Conservation (phyloP, 2,329 filamentous ascomycete species). For the Berkeleyomyces rouxiae region DNA sequence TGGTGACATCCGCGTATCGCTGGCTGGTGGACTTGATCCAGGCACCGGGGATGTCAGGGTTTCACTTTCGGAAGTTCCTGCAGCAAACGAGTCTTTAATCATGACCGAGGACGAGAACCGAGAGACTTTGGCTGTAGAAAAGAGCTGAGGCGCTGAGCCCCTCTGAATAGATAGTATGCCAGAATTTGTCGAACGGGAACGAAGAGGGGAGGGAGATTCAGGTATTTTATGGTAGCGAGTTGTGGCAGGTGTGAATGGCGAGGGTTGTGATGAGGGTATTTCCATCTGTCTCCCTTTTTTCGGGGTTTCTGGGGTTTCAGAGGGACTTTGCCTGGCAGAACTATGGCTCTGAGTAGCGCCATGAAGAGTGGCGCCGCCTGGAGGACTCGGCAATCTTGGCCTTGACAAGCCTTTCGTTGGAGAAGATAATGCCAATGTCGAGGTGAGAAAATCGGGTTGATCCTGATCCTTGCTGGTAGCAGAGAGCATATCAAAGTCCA, state of each 20-base stretch:
- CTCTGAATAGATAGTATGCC: slow-evolving; percentile 13
- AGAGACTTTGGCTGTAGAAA: background rate
- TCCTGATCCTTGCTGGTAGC: slow-evolving; percentile 14
- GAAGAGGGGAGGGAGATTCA: slow-evolving; percentile 27
- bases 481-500: background rate
- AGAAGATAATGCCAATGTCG: background rate
- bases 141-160: background rate
- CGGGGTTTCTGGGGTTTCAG: slow-evolving; percentile 28
- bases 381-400: background rate
- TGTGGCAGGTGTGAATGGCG: slow-evolving; percentile 23
- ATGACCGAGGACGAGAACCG: slow-evolving; percentile 20
- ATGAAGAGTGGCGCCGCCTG: too few relatives aligned
- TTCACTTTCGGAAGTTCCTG: slow-evolving; percentile 2
- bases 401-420: background rate
- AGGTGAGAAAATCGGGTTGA: background rate
- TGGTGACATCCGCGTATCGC: background rate
- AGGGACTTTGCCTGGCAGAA: background rate
- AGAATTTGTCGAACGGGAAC: slow-evolving; percentile 21
- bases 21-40: background rate
- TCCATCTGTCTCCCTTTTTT: slow-evolving; percentile 22
- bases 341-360: background rate
- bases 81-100: slow-evolving; percentile 30
- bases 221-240: slow-evolving; percentile 23
- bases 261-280: slow-evolving; percentile 28
- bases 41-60: background rate